Evolutionary conservation across 164 flowering plant species (phyloP).

Genomic region (Cinnamomum chago): DNA sequence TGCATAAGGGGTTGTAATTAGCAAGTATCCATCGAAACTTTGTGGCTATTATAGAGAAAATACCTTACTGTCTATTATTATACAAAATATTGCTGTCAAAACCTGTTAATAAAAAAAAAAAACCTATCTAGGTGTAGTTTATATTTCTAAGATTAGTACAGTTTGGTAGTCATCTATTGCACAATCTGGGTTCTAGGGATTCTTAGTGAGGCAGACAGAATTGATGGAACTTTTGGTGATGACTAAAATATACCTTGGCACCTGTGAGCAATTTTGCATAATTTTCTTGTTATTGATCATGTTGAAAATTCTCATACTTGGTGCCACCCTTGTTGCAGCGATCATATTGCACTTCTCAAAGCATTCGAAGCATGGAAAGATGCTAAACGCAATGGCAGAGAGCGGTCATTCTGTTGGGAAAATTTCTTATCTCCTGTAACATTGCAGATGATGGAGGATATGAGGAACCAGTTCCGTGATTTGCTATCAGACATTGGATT

Average conservation of each 20-base stretch:
- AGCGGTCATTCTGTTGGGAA: conserved; percentile 81
- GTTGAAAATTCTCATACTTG: background rate
- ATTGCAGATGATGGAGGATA: conserved; percentile 91
- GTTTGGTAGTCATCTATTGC: background rate
- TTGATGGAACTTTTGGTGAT: background rate
- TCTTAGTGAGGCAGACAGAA: no score
- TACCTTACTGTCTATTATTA: no score
- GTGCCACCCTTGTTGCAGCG: conserved; percentile 42
- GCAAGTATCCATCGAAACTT: no score
- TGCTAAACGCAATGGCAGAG: conserved; percentile 69
- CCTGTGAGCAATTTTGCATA: background rate
- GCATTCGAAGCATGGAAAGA: conserved; percentile 92
- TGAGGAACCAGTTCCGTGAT: conserved; percentile 86
- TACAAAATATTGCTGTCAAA: no score
- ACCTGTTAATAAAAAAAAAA: no score
- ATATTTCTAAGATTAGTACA: no score
- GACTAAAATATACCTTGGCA: background rate
- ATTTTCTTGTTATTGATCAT: background rate
- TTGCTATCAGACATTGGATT: conserved; percentile 83
- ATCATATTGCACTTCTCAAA: conserved; percentile 93
- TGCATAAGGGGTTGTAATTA: no score
- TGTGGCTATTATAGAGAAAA: no score
- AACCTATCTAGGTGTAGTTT: no score
- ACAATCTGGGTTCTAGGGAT: background rate
- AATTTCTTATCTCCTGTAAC: conserved; percentile 78